A percentile compares a stretch with the other conserved stretches of the same genome.
phyloP scores from a whole-genome alignment of 257 asterid species.

The Solanum chaucha region DNA sequence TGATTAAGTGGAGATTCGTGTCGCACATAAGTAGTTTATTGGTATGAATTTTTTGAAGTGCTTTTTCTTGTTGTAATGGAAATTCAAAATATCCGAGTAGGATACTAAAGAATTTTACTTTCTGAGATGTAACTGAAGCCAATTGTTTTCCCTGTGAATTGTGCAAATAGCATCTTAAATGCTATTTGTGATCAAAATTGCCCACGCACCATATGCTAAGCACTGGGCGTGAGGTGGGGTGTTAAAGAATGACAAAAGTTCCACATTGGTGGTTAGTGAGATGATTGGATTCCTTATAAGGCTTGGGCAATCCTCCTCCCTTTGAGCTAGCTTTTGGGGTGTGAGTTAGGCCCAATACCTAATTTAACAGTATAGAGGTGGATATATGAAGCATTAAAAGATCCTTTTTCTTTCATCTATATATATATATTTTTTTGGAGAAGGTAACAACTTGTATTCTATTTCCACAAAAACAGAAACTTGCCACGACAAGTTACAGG shows the following conservation, averaged over 20 bases:
- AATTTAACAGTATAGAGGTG: not conserved
- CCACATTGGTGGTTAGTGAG: too few relatives aligned
- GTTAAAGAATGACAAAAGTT: too few relatives aligned
- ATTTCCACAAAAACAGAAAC: too few relatives aligned
- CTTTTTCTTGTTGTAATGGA: not conserved
- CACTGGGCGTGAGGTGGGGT: too few relatives aligned
- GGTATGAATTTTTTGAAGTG: not conserved
- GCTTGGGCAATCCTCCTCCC: too few relatives aligned
- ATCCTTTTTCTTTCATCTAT: not conserved
- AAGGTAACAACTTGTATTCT: too few relatives aligned
- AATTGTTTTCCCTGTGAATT: not conserved
- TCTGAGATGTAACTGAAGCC: not conserved
- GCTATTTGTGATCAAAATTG: not conserved
- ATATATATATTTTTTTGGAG: not conserved
- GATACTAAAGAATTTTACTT: not conserved
- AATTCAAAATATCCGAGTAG: not conserved
- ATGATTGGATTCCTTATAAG: too few relatives aligned
- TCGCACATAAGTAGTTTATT: not conserved
- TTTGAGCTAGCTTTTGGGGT: too few relatives aligned
- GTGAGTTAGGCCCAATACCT: too few relatives aligned
- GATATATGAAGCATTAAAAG: not conserved
- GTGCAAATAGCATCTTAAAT: not conserved
- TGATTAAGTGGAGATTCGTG: not conserved
- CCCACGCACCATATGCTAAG: too few relatives aligned
- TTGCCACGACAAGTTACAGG: too few relatives aligned